Conservation (phyloP, 768 basidiomycete species). For the Flagelloscypha sp. region DNA sequence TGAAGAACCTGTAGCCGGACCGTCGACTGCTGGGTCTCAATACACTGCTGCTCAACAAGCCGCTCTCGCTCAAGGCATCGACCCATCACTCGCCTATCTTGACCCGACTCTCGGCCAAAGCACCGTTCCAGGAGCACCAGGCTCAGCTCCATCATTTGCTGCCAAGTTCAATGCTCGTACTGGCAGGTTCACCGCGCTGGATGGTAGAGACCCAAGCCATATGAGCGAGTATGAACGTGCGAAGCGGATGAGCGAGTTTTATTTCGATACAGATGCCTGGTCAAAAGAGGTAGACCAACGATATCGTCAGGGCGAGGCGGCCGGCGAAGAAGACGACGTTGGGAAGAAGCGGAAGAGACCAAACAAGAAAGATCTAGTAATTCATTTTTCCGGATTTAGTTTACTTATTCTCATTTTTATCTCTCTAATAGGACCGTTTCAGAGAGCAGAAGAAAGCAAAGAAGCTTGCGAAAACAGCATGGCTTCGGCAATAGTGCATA, state of each 20-base stretch:
- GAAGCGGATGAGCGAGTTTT: slow-evolving; percentile 81
- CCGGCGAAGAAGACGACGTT: slow-evolving; percentile 40
- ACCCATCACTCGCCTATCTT: slow-evolving; percentile 71
- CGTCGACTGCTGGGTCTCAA: slow-evolving; percentile 20
- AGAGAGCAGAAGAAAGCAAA: slow-evolving; percentile 76
- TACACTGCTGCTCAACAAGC: slow-evolving; percentile 56
- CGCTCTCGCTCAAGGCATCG: slow-evolving; percentile 72
- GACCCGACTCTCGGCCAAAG: slow-evolving; percentile 59
- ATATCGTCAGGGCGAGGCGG: slow-evolving; percentile 22
- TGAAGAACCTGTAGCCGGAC: slow-evolving; percentile 7
- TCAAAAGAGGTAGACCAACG: slow-evolving; percentile 56
- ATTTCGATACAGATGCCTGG: slow-evolving; percentile 81
- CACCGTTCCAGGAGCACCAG: slow-evolving; percentile 25
- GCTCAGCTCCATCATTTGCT: slow-evolving; percentile 22
- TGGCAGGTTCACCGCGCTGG: slow-evolving; percentile 59
- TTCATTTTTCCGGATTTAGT: slow-evolving; percentile 3
- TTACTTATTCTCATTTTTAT: slow-evolving; percentile 11
- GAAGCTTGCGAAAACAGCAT: slow-evolving; percentile 84
- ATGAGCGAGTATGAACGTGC: slow-evolving; percentile 75
- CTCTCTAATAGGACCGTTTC: slow-evolving; percentile 56
- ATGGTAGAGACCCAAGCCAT: slow-evolving; percentile 66
- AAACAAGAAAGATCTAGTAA: slow-evolving; percentile 76
- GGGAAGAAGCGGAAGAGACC: slow-evolving; percentile 72
- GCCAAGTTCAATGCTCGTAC: slow-evolving; percentile 82
- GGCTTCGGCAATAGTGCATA: slow-evolving; percentile 69